Percentiles rank a stretch among this genome's conserved stretches.
Conservation (phyloP, 2,329 filamentous ascomycete species). For the Chrysoporthe puriensis region DNA sequence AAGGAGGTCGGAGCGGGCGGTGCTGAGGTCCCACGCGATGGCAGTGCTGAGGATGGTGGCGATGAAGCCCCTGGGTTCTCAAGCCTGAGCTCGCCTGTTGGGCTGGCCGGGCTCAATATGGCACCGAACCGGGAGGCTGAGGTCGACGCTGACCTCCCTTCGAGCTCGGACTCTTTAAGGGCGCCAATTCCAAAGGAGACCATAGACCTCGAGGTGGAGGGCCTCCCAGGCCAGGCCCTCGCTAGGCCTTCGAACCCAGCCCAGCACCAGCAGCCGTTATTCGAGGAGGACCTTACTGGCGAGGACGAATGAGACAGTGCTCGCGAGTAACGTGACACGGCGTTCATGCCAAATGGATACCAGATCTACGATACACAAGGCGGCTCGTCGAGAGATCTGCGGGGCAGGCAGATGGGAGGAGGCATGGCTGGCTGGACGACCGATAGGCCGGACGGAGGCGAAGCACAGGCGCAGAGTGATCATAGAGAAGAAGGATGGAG, state of each 20-base stretch:
- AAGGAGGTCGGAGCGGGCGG: slow-evolving; percentile 34
- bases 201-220: slow-evolving; percentile 10
- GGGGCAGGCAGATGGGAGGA: slow-evolving; percentile 8
- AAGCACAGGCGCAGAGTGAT: background rate
- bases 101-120: slow-evolving; percentile 28
- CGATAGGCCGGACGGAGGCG: background rate
- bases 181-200: slow-evolving; percentile 12
- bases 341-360: background rate
- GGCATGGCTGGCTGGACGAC: background rate
- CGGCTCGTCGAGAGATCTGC: slow-evolving; percentile 3
- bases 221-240: background rate
- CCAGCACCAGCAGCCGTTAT: background rate
- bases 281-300: slow-evolving; percentile 7
- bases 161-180: slow-evolving; percentile 6
- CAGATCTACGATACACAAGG: slow-evolving; percentile 19
- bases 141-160: slow-evolving; percentile 5
- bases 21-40: background rate
- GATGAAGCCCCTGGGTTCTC: slow-evolving; percentile 7
- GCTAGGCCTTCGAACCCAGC: background rate
- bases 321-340: slow-evolving; percentile 11
- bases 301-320: background rate
- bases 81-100: slow-evolving; percentile 17
- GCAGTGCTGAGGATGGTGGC: background rate
- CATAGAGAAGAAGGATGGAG: slow-evolving; percentile 7
- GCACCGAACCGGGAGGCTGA: slow-evolving; percentile 20